Evolutionary conservation across 2,329 filamentous ascomycete genomes (phyloP).

Genomic region (Xylaria multiplex): DNA sequence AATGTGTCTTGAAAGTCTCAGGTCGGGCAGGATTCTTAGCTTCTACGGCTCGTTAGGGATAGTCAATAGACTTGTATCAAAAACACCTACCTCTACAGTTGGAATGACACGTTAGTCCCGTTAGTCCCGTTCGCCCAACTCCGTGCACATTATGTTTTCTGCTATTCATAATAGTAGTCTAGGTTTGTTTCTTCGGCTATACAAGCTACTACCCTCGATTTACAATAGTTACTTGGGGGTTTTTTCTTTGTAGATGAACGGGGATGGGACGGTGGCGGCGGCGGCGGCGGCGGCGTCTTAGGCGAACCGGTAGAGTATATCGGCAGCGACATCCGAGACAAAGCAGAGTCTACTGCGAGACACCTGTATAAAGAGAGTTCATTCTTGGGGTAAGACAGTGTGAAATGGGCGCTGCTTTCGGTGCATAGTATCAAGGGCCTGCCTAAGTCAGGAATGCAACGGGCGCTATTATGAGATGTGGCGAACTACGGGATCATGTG

Average conservation of each 20-base stretch:
- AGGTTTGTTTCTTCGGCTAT: too few relatives aligned
- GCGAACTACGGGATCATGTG: neutral
- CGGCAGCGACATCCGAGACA: neutral
- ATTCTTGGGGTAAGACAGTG: neutral
- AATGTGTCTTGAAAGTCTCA: conserved; percentile 26
- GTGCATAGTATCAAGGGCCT: too few relatives aligned
- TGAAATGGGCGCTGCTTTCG: too few relatives aligned
- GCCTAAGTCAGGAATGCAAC: too few relatives aligned
- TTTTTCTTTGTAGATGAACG: neutral
- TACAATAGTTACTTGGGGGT: neutral
- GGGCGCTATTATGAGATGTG: too few relatives aligned
- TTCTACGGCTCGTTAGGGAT: conserved; percentile 32
- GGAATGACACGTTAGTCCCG: neutral
- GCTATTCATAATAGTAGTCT: neutral
- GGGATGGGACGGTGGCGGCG: too few relatives aligned
- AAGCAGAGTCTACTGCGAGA: neutral
- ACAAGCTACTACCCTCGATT: neutral
- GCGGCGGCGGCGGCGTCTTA: too few relatives aligned
- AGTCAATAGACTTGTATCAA: conserved; percentile 41
- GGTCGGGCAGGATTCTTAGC: conserved; percentile 34
- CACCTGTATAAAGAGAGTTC: too few relatives aligned
- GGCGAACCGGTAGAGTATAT: neutral
- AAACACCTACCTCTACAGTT: neutral
- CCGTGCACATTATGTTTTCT: neutral
- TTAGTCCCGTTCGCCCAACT: neutral